Evolutionary conservation across 2,329 filamentous ascomycete genomes (phyloP).

Genomic region (Penicillium freii): DNA sequence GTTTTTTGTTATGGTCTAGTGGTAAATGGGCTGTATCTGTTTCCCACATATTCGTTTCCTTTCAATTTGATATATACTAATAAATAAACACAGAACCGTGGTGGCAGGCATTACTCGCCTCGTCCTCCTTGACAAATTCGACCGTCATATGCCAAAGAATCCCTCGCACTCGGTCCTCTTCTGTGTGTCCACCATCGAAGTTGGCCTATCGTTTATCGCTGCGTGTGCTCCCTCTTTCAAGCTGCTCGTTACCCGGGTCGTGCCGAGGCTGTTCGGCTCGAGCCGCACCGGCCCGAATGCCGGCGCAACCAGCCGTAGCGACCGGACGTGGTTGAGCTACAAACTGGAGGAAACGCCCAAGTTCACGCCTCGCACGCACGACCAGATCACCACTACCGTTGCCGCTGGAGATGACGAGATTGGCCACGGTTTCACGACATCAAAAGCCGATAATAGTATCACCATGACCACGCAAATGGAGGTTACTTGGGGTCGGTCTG

Average conservation of each 20-base stretch:
- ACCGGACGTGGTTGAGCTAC: background rate
- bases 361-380: background rate
- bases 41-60: too few species aligned
- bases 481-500: conserved; percentile 8
- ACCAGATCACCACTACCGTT: background rate
- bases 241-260: conserved; percentile 2
- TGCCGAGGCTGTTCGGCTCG: conserved; percentile 4
- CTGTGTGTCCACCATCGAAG: conserved; percentile 10
- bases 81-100: background rate
- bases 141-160: conserved; percentile 5
- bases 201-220: conserved; percentile 8
- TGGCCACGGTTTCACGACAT: background rate
- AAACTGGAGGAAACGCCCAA: conserved; percentile 4
- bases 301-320: background rate
- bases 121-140: conserved; percentile 8
- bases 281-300: conserved; percentile 1
- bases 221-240: conserved; percentile 10
- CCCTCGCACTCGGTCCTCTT: conserved; percentile 7
- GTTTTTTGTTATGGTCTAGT: too few species aligned
- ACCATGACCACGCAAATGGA: conserved; percentile 11
- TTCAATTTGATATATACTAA: background rate
- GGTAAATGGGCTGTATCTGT: too few species aligned
- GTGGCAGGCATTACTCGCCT: conserved; percentile 6
- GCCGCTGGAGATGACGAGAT: background rate
- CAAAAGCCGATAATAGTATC: background rate